Percentiles rank a stretch among this genome's conserved stretches.
phyloP scores from a whole-genome alignment of 2,329 filamentous ascomycete species.

The Monosporascus sp. region DNA sequence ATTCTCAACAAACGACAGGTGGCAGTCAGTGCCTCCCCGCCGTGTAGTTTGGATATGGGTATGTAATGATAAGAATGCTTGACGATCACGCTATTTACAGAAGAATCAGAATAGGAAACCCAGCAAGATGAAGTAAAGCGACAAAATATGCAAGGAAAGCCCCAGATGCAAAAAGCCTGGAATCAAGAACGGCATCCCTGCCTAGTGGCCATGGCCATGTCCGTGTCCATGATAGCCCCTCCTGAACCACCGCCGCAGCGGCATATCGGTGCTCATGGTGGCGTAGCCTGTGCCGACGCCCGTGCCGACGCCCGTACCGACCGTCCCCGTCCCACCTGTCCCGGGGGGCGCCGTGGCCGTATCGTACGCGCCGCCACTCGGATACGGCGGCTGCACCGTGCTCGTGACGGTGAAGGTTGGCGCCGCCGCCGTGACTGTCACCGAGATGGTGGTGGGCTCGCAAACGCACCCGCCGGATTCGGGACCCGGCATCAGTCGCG shows the following conservation, averaged over 20 bases:
- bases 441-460: constrained; percentile 19
- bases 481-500: neutral
- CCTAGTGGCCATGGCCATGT: neutral
- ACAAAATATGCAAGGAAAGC: neutral
- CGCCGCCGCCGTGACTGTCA: constrained; percentile 15
- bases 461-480: constrained; percentile 12
- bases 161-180: neutral
- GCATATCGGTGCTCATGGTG: neutral
- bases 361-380: constrained; percentile 6
- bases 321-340: neutral
- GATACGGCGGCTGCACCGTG: constrained; percentile 22
- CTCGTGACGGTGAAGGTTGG: constrained; percentile 12
- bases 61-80: too few relatives aligned
- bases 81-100: neutral
- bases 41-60: too few relatives aligned
- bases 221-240: neutral
- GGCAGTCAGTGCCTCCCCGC: too few relatives aligned
- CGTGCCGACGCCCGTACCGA: neutral
- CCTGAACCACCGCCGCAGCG: neutral
- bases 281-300: neutral
- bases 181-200: neutral
- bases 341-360: neutral
- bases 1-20: too few relatives aligned
- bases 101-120: neutral
- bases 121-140: too few relatives aligned